Evolutionary conservation across 129 eudicot species (phyloP).

Genomic region (Flaveria bidentis): DNA sequence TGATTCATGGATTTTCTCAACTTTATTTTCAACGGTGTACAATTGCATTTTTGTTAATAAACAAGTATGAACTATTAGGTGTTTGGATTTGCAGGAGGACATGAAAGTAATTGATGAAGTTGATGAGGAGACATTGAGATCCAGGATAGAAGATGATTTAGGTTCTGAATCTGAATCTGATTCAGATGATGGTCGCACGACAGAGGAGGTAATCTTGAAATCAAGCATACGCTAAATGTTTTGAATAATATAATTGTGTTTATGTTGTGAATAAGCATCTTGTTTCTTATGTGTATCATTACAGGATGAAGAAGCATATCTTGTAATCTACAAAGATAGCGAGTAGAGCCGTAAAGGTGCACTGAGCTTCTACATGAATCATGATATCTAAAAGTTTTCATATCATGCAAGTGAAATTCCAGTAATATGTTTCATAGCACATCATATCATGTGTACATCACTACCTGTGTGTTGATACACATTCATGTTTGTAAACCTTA

Average conservation of each 20-base stretch:
- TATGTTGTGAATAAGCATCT: background rate
- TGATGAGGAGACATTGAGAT: slow-evolving; percentile 55
- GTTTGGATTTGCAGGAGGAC: slow-evolving; percentile 56
- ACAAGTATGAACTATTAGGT: background rate
- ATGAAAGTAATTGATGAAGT: slow-evolving; percentile 51
- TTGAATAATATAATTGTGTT: background rate
- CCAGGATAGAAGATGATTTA: slow-evolving; percentile 52
- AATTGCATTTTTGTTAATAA: slow-evolving; percentile 1
- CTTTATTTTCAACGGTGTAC: background rate
- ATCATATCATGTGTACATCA: background rate
- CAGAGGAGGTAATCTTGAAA: slow-evolving; percentile 41
- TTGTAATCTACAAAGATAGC: slow-evolving; percentile 46
- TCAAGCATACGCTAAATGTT: background rate
- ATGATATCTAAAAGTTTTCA: background rate
- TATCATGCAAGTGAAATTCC: background rate
- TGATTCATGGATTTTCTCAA: slow-evolving; percentile 23
- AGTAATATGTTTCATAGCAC: background rate
- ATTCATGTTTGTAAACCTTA: background rate
- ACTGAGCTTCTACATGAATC: background rate
- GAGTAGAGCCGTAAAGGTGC: slow-evolving; percentile 28
- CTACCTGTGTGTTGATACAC: background rate
- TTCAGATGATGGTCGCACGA: slow-evolving; percentile 38
- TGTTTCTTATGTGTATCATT: background rate
- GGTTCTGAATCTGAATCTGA: slow-evolving; percentile 40
- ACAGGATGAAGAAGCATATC: slow-evolving; percentile 65